Evolutionary conservation across 495 filamentous ascomycete species (phyloP), one percentile per base, ranked within the genome.

Genomic region (Aspergillus campestris): DNA sequence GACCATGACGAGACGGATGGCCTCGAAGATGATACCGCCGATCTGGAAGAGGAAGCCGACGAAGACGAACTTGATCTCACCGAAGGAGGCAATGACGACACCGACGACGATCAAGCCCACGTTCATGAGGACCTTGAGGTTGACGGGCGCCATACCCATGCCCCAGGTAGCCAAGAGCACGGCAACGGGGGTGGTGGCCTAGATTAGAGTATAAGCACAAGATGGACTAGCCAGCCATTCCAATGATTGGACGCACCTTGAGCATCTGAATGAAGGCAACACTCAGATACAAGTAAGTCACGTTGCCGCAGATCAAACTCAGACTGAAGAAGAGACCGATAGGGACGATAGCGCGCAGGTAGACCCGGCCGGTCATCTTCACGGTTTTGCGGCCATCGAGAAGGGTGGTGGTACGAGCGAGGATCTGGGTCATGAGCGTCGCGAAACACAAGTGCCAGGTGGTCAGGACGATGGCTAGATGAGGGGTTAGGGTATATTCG

Each of bases 251-350:
- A 65, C 74, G 42, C 47, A 84, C 83, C 86, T 95, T 95, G 57
- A 96, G 78, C 89, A 96, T 96, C 73, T 96, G 89, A 63, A 96
- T 96, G 67, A 96, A 96, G 36, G 89, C 80, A 49, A 95, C 89
- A 57, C 83, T 87, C 49, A 96, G 79, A 67, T 92, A 94, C 40
- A 96, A 72, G 60, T 95, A 96, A 45, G 90, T 87, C 60, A 90
- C 74, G 69, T 96, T 95, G 47, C 89, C 86, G 69, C 87, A 95
- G 58, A 96, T 95, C 78, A 96, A 77, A 65, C 84, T 89, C 71
- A 94, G 71, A 68, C 83, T 88, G 77, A 94, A 96, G 74, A 91
- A 90, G 47, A 94, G 60, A 49, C 89, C 89, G 59, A 96, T 95
- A 24, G 89, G 89, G 30, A 95, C 83, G 56, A 96, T 94, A 24